Evolutionary conservation across 306 rosid genomes (phyloP).

Genomic region (Lathyrus aphaca): DNA sequence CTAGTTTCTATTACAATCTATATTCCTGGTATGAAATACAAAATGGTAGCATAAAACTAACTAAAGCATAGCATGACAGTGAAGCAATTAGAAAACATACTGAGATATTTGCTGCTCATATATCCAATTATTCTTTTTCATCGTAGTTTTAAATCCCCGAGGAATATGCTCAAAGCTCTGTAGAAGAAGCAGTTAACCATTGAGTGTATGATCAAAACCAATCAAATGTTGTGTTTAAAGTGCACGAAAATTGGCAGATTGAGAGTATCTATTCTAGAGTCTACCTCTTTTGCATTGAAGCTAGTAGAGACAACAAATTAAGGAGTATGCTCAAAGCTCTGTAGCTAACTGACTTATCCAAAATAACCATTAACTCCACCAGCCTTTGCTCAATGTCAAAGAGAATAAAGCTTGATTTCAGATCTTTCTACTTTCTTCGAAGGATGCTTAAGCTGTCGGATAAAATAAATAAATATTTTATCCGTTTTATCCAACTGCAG

Average conservation of each 20-base stretch:
- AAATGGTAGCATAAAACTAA: constrained; percentile 11
- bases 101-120: constrained; percentile 23
- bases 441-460: constrained; percentile 14
- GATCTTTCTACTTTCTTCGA: constrained; percentile 31
- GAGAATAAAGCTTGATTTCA: constrained; percentile 4
- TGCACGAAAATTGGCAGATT: constrained; percentile 31
- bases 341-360: constrained; percentile 4
- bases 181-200: not conserved
- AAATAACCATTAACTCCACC: not conserved
- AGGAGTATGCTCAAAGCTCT: constrained; percentile 8
- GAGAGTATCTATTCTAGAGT: not conserved
- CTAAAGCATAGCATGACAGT: constrained; percentile 11
- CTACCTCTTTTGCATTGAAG: constrained; percentile 20
- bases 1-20: constrained; percentile 16
- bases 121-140: constrained; percentile 11
- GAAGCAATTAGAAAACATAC: constrained; percentile 5
- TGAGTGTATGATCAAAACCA: constrained; percentile 19
- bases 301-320: constrained; percentile 8
- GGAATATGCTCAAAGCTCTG: not conserved
- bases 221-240: constrained; percentile 19
- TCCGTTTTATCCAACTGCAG: constrained; percentile 50
- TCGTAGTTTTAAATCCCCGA: not conserved
- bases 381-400: constrained; percentile 14
- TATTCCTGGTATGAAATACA: not conserved
- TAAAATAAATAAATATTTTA: constrained; percentile 22